A percentile compares a stretch with the other conserved stretches of the same genome.
These are phyloP conservation scores for Straminergon stramineum DNA, from an alignment of 225 moss, liverwort and hornwort genomes.

Conservation along the genomic window DNA sequence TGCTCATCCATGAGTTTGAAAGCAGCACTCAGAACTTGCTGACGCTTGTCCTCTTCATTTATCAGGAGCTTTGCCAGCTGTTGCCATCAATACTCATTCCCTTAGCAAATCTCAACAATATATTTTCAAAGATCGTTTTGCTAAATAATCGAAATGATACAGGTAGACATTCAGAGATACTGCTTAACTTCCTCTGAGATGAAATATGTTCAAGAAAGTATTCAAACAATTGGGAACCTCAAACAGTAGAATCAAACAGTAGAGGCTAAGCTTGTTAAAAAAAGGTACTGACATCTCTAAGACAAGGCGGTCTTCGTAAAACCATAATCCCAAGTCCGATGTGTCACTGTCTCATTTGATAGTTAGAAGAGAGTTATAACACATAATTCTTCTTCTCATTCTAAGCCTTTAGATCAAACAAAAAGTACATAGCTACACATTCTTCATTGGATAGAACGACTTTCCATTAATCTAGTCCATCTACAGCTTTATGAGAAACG, in stretches of 20 bases:
- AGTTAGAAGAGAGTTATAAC: background rate
- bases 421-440: background rate
- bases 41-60: slow-evolving; percentile 38
- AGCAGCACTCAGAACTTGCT: slow-evolving; percentile 42
- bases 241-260: background rate
- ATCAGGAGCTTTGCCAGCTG: slow-evolving; percentile 67
- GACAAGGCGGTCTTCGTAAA: background rate
- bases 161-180: background rate
- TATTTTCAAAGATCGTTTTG: background rate
- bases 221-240: background rate
- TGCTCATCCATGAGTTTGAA: slow-evolving; percentile 72
- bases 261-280: background rate
- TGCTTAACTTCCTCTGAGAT: background rate
- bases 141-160: background rate
- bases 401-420: background rate
- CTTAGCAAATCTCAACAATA: background rate
- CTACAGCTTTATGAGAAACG: background rate
- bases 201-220: background rate
- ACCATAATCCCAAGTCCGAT: background rate
- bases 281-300: background rate
- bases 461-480: background rate
- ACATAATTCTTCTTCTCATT: background rate
- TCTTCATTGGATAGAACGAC: background rate
- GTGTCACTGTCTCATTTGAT: background rate
- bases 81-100: background rate